These are phyloP conservation scores for Chalaropsis thielavioides DNA, from an alignment of 2,329 filamentous ascomycete species.

Conservation along the genomic window DNA sequence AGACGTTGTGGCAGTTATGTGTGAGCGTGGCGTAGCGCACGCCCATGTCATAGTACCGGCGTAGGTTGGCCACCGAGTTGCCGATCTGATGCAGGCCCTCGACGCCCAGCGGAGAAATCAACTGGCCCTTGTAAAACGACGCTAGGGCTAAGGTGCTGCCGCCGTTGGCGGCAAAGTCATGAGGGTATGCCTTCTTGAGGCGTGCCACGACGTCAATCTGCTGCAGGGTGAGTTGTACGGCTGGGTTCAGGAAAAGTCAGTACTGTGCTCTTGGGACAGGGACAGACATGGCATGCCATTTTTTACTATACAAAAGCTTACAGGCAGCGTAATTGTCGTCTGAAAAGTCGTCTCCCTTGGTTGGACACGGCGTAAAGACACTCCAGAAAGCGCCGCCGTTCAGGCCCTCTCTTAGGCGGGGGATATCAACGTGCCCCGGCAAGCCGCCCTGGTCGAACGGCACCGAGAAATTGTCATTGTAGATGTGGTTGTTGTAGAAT, in stretches of 20 bases:
- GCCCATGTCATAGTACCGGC: slow-evolving; percentile 61
- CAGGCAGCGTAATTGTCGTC: slow-evolving; percentile 55
- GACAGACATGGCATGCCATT: neutral
- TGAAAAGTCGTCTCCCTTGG: slow-evolving; percentile 57
- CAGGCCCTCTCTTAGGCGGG: slow-evolving; percentile 53
- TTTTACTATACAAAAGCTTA: slow-evolving; percentile 26
- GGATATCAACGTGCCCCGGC: slow-evolving; percentile 60
- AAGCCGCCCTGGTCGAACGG: slow-evolving; percentile 60
- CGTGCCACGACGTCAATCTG: slow-evolving; percentile 62
- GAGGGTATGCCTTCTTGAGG: slow-evolving; percentile 48
- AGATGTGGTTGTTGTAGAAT: slow-evolving; percentile 62
- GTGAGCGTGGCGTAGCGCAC: slow-evolving; percentile 81
- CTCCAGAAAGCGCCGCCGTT: slow-evolving; percentile 90
- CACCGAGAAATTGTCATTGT: slow-evolving; percentile 55
- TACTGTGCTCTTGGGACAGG: neutral
- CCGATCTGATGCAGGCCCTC: slow-evolving; percentile 91
- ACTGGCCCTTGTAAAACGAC: slow-evolving; percentile 44
- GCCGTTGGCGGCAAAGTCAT: slow-evolving; percentile 50
- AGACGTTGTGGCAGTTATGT: slow-evolving; percentile 86
- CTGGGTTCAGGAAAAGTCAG: slow-evolving; percentile 24
- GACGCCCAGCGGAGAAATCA: slow-evolving; percentile 67
- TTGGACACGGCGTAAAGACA: slow-evolving; percentile 65
- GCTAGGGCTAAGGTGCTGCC: slow-evolving; percentile 46
- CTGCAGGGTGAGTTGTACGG: slow-evolving; percentile 52
- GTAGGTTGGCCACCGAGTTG: slow-evolving; percentile 62